phyloP scores from a whole-genome alignment of 2,329 filamentous ascomycete species.

The Ceratocystiopsis sp. region DNA sequence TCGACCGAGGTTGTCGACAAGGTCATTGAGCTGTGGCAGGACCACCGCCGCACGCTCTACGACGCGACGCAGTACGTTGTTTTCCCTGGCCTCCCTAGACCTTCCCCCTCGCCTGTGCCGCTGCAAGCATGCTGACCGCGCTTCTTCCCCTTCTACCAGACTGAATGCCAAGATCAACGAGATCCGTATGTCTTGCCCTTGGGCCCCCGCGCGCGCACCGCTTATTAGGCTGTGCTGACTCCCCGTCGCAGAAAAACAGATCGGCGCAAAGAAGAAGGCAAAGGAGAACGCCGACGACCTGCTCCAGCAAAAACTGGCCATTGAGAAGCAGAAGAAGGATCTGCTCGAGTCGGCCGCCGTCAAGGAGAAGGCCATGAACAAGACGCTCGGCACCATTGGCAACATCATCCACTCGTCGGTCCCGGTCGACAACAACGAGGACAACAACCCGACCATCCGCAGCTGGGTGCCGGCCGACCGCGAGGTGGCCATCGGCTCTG shows the following conservation, averaged over 20 bases:
- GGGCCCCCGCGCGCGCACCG: no score
- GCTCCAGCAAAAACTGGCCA: constrained; percentile 48
- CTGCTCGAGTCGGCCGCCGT: constrained; percentile 52
- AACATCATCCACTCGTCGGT: constrained; percentile 87
- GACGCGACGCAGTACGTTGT: constrained; percentile 40
- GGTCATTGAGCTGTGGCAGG: constrained; percentile 73
- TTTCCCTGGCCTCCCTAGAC: no score
- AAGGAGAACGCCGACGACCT: constrained; percentile 79
- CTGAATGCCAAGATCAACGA: constrained; percentile 71
- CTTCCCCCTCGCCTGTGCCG: background rate
- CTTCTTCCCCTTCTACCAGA: background rate
- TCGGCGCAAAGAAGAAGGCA: constrained; percentile 63
- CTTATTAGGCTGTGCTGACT: background rate
- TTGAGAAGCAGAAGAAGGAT: constrained; percentile 63
- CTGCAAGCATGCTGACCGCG: no score
- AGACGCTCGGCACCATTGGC: constrained; percentile 70
- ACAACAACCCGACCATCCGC: constrained; percentile 62
- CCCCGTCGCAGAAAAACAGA: constrained; percentile 8
- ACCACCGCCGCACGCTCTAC: constrained; percentile 47
- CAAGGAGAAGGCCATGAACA: constrained; percentile 58
- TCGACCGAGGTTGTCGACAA: constrained; percentile 76
- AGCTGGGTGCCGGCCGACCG: constrained; percentile 69
- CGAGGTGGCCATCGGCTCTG: constrained; percentile 27
- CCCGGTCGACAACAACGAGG: constrained; percentile 70
- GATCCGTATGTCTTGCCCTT: constrained; percentile 6